A percentile compares a stretch with the other conserved stretches of the same genome.
Evolutionary conservation across 1,284 basidiomycete genomes (phyloP).

Genomic region (Microbotryum lychnidis-dioicae): DNA sequence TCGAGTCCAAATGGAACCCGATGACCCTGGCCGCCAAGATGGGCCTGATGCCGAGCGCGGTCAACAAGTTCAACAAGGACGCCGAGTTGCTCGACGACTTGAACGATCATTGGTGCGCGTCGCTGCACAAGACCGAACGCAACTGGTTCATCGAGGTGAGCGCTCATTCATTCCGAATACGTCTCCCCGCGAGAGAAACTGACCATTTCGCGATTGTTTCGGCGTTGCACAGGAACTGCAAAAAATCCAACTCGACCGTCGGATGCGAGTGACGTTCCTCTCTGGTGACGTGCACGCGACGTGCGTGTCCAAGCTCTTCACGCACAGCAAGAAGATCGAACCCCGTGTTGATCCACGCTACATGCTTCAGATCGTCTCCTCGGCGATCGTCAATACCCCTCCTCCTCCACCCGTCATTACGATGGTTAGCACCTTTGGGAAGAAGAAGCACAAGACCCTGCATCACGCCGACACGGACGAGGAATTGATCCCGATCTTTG

Average conservation of each 20-base stretch:
- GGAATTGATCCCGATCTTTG: constrained; percentile 36
- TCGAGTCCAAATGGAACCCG: constrained; percentile 75
- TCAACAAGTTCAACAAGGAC: constrained; percentile 67
- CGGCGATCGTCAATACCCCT: constrained; percentile 47
- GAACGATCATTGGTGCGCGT: constrained; percentile 42
- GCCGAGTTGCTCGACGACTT: constrained; percentile 87
- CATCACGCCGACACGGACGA: constrained; percentile 57
- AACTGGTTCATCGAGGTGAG: constrained; percentile 67
- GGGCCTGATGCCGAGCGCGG: constrained; percentile 25
- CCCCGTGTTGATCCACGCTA: constrained; percentile 64
- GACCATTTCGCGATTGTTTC: not conserved
- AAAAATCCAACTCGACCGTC: constrained; percentile 53
- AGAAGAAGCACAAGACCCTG: constrained; percentile 62
- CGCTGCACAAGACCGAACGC: constrained; percentile 63
- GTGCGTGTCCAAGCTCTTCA: constrained; percentile 51
- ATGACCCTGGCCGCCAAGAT: constrained; percentile 60
- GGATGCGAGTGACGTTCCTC: constrained; percentile 69
- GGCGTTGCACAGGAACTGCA: constrained; percentile 50
- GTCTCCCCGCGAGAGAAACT: not conserved
- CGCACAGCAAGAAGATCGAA: constrained; percentile 43
- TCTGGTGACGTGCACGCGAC: constrained; percentile 87
- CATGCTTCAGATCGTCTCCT: constrained; percentile 61
- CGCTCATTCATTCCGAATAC: too few relatives aligned
- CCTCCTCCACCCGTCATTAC: constrained; percentile 68
- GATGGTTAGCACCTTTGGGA: constrained; percentile 70